Evolutionary conservation across 73 alveolate genomes (phyloP).

Genomic region (Durusdinium trenchii): DNA sequence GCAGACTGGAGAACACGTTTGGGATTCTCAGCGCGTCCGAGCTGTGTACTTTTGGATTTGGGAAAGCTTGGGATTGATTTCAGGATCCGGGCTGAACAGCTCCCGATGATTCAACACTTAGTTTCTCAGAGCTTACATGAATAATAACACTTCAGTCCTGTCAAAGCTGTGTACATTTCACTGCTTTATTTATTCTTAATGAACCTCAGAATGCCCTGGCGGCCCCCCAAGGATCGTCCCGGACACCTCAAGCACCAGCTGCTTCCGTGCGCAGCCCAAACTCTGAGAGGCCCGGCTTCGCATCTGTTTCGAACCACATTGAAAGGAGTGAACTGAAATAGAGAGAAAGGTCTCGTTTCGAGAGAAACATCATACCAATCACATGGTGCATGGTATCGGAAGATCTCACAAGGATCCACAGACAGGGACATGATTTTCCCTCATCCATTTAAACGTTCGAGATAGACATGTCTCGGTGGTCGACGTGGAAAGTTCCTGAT

Average conservation of each 20-base stretch:
- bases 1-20: slow-evolving; percentile 72
- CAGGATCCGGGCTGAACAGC: not conserved
- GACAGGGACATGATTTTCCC: no score
- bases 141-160: no score
- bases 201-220: no score
- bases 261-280: slow-evolving; percentile 72
- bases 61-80: not conserved
- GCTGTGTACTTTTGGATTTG: not conserved
- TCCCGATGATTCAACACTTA: no score
- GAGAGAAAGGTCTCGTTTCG: not conserved
- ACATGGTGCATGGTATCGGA: not conserved
- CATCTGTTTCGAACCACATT: not conserved
- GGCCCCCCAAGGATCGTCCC: slow-evolving; percentile 77
- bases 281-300: slow-evolving; percentile 2
- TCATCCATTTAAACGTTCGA: no score
- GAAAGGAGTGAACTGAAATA: not conserved
- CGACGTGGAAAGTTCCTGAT: no score
- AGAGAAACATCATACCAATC: not conserved
- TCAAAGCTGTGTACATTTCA: no score
- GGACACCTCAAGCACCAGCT: slow-evolving; percentile 53
- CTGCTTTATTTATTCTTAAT: no score
- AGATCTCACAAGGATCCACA: no score
- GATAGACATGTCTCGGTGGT: no score
- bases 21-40: not conserved
- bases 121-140: no score